phyloP scores from a whole-genome alignment of 257 asterid species.

The Plectranthus barbatus region DNA sequence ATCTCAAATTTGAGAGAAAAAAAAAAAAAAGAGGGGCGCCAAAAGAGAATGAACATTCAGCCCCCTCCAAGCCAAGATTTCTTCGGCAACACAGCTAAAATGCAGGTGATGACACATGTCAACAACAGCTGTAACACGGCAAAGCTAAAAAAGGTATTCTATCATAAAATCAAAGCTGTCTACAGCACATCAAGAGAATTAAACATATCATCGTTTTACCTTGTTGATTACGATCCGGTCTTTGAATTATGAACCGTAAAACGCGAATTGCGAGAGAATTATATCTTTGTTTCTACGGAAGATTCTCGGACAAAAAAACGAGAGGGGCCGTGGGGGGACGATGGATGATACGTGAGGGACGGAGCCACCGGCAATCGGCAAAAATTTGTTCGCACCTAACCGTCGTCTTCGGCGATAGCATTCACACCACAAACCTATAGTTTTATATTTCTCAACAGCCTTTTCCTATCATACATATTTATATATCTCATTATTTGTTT shows the following conservation, averaged over 20 bases:
- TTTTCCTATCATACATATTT: no score
- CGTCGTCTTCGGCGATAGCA: constrained; percentile 26
- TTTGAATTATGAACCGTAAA: constrained; percentile 9
- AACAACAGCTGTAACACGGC: neutral
- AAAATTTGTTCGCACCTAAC: constrained; percentile 6
- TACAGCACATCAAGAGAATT: neutral
- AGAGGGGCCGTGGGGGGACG: no score
- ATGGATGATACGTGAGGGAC: constrained; percentile 3
- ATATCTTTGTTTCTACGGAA: neutral
- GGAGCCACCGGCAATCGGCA: constrained; percentile 23
- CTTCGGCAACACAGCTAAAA: constrained; percentile 1
- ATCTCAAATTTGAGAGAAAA: neutral
- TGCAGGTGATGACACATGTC: neutral
- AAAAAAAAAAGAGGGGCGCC: no score
- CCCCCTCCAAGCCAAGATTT: neutral
- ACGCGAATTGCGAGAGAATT: neutral
- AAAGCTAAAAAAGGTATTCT: neutral
- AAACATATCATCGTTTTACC: constrained; percentile 4
- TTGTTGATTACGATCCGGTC: constrained; percentile 11
- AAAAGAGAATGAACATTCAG: no score
- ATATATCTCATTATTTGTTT: no score
- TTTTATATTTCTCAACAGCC: neutral
- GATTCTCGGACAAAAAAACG: neutral
- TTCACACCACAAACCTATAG: constrained; percentile 7
- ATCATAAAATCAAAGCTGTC: neutral